Base-by-base conservation (phyloP, 176 grass and related monocot species). In the Carex kokanica region DNA sequence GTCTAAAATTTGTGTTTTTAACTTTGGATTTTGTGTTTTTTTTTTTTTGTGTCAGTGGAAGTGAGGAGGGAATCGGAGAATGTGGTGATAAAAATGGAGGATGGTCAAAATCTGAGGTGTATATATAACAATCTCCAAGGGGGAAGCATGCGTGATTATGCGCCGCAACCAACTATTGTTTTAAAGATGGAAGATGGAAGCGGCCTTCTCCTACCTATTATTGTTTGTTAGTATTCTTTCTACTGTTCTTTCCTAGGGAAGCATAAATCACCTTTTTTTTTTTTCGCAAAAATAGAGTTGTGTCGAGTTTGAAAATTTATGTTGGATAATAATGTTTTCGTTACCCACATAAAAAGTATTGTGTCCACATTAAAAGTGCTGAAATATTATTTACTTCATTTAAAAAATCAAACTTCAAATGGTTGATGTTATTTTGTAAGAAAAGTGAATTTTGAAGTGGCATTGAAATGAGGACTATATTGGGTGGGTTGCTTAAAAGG, bases 111-210 rank as follows among this genome's bases (percentile, higher is more conserved):
- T 77, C 65, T 98, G 68, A 89, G 72, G 78, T 94, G 95, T 81
- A 78, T 93, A 16, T 93, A 94, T 66, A 94, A 88, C 64, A 94
- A 88, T 77, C 85, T 85, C 56, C 92, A 92, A 75, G 95, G 87
- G 25, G 90, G 90, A 66, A 91, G 87, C 52, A 63, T 94, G 83
- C 88, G 87, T 56, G 92, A 98, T 58, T 94, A 93, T 68, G 89
- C 89, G 40, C 88, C 92, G 18, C 95, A 94, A 66, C 92, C 92
- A 68, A 89, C 90, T 78, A 94, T 98, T 85, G 92, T 98, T 68
- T 85, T 98, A 80, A 98, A 87, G 78, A 94, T 94, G 78, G 92
- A 98, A 92, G 95, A 94, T 92, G 95, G 92, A 86, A 98, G 92
- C 32, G 88, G 79, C 85, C 91, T 93, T 80, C 81, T 98, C 55